phyloP scores from a whole-genome alignment of 202 grass and related monocot genomes.

The Digitaria exilis region DNA sequence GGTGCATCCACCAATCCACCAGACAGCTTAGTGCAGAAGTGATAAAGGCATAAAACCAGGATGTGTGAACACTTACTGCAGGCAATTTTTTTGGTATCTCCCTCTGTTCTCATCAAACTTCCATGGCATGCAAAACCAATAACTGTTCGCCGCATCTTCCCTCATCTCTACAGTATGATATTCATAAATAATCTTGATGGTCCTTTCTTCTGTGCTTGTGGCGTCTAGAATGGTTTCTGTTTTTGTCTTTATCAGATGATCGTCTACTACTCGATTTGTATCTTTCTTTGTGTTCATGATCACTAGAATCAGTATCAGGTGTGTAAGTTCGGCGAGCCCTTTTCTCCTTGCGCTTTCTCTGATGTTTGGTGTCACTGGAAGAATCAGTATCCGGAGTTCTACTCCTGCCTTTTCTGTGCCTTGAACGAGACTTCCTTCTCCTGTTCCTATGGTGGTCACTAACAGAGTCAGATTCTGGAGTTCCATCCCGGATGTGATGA shows the following conservation, averaged over 20 bases:
- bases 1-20: not conserved
- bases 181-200: constrained; percentile 39
- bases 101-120: constrained; percentile 3
- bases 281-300: constrained; percentile 50
- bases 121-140: constrained; percentile 16
- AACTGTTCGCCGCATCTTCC: not conserved
- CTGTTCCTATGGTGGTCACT: constrained; percentile 40
- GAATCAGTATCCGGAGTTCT: constrained; percentile 54
- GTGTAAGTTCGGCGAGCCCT: constrained; percentile 39
- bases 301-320: constrained; percentile 58
- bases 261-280: constrained; percentile 50
- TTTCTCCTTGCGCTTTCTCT: constrained; percentile 50
- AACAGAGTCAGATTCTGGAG: constrained; percentile 53
- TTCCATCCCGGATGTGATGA: constrained; percentile 30
- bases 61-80: constrained; percentile 18
- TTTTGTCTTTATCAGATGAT: constrained; percentile 56
- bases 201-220: constrained; percentile 55
- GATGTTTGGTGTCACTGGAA: constrained; percentile 46
- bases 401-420: constrained; percentile 45
- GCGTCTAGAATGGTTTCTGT: constrained; percentile 57
- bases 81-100: constrained; percentile 5
- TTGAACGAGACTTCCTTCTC: constrained; percentile 65
- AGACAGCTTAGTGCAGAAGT: not conserved
- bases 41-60: not conserved
- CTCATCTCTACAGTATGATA: not conserved